phyloP scores from a whole-genome alignment of 768 basidiomycete genomes.

The Xanthoconium purpureum region DNA sequence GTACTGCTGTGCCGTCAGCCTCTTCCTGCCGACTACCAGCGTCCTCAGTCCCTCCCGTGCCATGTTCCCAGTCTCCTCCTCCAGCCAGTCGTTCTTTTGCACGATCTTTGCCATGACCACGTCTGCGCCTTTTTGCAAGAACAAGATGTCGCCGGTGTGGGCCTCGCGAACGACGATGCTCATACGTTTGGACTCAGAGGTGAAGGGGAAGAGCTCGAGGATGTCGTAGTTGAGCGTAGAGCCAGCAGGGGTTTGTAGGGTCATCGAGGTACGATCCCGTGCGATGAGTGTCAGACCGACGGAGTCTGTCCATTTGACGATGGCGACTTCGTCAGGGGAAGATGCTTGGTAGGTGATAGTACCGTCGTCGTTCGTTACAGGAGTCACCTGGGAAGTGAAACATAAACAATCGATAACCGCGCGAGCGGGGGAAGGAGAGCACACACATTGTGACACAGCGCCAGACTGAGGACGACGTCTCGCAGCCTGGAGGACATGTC shows the following conservation, averaged over 20 bases:
- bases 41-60: conserved; percentile 94
- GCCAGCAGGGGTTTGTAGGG: conserved; percentile 71
- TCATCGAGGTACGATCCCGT: conserved; percentile 89
- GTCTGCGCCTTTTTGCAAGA: conserved; percentile 96
- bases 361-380: conserved; percentile 91
- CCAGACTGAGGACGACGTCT: conserved; percentile 90
- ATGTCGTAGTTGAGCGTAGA: conserved; percentile 71
- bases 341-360: conserved; percentile 96
- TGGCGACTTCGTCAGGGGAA: conserved; percentile 98
- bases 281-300: conserved; percentile 86
- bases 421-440: conserved; percentile 1
- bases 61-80: conserved; percentile 99
- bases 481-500: conserved; percentile 94
- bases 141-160: conserved; percentile 73
- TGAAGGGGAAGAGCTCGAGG: conserved; percentile 96
- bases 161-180: conserved; percentile 90
- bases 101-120: conserved; percentile 97
- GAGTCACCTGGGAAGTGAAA: conserved; percentile 75
- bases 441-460: conserved; percentile 91
- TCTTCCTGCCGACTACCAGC: conserved; percentile 85
- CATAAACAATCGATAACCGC: background rate
- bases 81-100: conserved; percentile 96
- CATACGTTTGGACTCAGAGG: conserved; percentile 98
- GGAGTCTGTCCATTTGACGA: conserved; percentile 95
- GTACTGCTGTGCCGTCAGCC: conserved; percentile 66